Conservation (phyloP, 2,329 filamentous ascomycete species). For the Exutisphaerella laricina region DNA sequence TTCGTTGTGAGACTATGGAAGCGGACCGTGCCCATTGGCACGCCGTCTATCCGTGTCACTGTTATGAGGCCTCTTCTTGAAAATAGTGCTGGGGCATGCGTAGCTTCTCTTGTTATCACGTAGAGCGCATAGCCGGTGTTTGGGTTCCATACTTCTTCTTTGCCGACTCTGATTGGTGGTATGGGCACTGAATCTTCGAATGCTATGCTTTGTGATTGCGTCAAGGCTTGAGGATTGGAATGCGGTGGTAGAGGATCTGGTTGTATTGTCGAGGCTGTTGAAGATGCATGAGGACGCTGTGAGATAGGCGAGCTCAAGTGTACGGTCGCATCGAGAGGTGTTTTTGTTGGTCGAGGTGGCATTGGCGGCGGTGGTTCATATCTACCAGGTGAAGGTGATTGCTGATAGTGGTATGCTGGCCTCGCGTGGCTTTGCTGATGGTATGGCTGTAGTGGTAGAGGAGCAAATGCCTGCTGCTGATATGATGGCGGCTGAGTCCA, state of each 20-base stretch:
- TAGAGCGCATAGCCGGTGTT: slow-evolving; percentile 13
- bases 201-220: slow-evolving; percentile 16
- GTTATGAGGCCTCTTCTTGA: slow-evolving; percentile 20
- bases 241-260: slow-evolving; percentile 23
- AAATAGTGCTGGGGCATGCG: slow-evolving; percentile 19
- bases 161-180: slow-evolving; percentile 16
- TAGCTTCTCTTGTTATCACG: slow-evolving; percentile 16
- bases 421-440: slow-evolving; percentile 1
- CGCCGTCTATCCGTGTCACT: slow-evolving; percentile 10
- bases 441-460: slow-evolving; percentile 4
- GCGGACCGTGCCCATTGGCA: slow-evolving; percentile 17
- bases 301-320: not conserved
- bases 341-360: slow-evolving; percentile 9
- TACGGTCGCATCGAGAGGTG: not conserved
- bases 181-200: slow-evolving; percentile 15
- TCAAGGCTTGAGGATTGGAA: slow-evolving; percentile 21
- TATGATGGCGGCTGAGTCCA: not conserved
- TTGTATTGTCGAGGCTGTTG: slow-evolving; percentile 10
- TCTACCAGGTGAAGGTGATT: not conserved
- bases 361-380: slow-evolving; percentile 6
- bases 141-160: slow-evolving; percentile 16
- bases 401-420: slow-evolving; percentile 5
- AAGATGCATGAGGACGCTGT: slow-evolving; percentile 4
- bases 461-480: not conserved
- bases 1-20: slow-evolving; percentile 19